Percentiles rank a stretch among this genome's conserved stretches.
phyloP scores from a whole-genome alignment of 257 asterid species.

The Solanum rostratum region DNA sequence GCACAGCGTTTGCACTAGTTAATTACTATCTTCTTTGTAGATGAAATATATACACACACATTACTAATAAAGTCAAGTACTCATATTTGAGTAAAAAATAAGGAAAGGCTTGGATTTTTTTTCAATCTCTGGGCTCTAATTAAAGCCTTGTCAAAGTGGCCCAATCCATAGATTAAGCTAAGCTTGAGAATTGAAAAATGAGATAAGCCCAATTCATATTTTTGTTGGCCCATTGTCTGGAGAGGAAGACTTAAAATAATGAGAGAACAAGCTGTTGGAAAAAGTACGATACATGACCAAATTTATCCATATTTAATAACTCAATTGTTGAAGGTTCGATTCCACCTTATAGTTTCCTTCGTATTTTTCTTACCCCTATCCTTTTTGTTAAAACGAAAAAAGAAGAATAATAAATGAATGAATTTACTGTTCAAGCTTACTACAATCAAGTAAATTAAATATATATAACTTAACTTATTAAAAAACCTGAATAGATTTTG shows the following conservation, averaged over 20 bases:
- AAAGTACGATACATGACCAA: not conserved
- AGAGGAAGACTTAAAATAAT: not conserved
- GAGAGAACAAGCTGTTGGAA: not conserved
- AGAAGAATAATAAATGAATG: too few relatives aligned
- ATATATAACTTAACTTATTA: not conserved
- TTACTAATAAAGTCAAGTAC: not conserved
- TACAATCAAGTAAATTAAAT: not conserved
- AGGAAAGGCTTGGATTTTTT: too few relatives aligned
- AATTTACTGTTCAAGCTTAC: too few relatives aligned
- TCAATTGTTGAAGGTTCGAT: too few relatives aligned
- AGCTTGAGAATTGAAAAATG: not conserved
- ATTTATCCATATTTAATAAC: too few relatives aligned
- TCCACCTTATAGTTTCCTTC: too few relatives aligned
- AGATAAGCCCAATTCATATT: not conserved
- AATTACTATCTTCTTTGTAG: not conserved
- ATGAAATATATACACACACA: not conserved
- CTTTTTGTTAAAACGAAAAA: too few relatives aligned
- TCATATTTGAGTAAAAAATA: not conserved
- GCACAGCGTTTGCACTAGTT: too few relatives aligned
- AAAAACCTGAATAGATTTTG: not conserved
- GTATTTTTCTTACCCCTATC: too few relatives aligned
- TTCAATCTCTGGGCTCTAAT: not conserved
- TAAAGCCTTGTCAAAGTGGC: not conserved
- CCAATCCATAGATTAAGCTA: not conserved
- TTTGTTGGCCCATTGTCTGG: not conserved